phyloP scores from a whole-genome alignment of 2,329 filamentous ascomycete species.

The Bipolaris gigantea region DNA sequence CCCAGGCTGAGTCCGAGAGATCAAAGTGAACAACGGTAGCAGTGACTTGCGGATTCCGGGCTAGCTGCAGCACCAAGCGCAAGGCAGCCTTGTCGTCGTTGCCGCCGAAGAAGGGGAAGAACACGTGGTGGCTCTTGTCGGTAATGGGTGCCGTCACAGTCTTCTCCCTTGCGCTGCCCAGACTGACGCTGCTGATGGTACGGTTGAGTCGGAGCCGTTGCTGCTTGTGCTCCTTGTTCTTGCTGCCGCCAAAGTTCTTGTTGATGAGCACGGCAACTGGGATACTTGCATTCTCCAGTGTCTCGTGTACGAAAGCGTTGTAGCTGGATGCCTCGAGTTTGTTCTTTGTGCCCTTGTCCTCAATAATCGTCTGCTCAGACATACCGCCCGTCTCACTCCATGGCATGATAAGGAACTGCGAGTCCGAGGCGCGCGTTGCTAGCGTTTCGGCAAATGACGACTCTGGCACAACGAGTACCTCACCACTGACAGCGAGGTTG shows the following conservation, averaged over 20 bases:
- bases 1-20: constrained; percentile 28
- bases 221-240: constrained; percentile 34
- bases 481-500: constrained; percentile 79
- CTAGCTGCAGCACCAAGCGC: constrained; percentile 79
- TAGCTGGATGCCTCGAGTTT: constrained; percentile 67
- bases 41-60: constrained; percentile 75
- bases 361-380: constrained; percentile 62
- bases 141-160: constrained; percentile 58
- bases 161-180: constrained; percentile 62
- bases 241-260: constrained; percentile 62
- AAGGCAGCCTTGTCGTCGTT: constrained; percentile 80
- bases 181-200: constrained; percentile 38
- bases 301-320: constrained; percentile 70
- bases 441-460: constrained; percentile 78
- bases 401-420: constrained; percentile 76
- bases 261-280: constrained; percentile 81
- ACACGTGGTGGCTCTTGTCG: constrained; percentile 78
- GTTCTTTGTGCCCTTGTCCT: constrained; percentile 55
- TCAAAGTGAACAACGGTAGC: constrained; percentile 71
- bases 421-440: constrained; percentile 60
- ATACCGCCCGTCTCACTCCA: constrained; percentile 85
- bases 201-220: constrained; percentile 23
- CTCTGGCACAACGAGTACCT: constrained; percentile 77
- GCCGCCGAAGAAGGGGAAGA: constrained; percentile 84
- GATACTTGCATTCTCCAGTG: constrained; percentile 65